Base-by-base conservation (phyloP, 805 yeast genomes). In the Millerozyma acaciae region DNA sequence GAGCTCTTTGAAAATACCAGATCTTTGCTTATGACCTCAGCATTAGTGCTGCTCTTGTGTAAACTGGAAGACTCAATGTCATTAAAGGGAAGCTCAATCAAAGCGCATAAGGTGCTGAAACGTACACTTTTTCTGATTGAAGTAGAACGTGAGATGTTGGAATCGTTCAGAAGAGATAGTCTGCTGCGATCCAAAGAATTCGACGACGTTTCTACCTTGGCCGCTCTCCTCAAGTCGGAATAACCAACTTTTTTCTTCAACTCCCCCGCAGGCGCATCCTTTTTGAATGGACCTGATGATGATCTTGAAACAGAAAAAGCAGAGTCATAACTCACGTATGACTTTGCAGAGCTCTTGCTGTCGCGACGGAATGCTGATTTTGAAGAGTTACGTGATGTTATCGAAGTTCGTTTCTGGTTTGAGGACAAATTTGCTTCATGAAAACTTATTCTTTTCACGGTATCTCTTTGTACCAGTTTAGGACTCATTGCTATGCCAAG, bases 241-340 rank as follows among this genome's bases (percentile, higher is more conserved):
- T 67, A 58, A 0, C 75, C 78, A 6, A 55, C 55, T 48, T 78
- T 79, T 53, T 78, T 79, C 41, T 72, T 59, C 35, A 66, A 47
- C 9, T 44, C 43, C 4, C 45, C 55, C 16, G 38, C 41, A 26
- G 37, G 37, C 2, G 21, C 25, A 4, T 43, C 53, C 9, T 39
- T 40, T 6, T 34, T 32, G 2, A 34, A 27, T 5, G 47, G 39
- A 21, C 39, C 33, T n/a, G 40, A 30, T 3, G 56, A 42, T 4
- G 20, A 44, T 30, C 44, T 47, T 9, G 57, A 42, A 12, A 53
- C 38, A 6, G 81, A 74, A 26, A 71, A 57, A 1, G 70, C 73
- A 1, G 84, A 77, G 48, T 78, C 83, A 40, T 78, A 79, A 24
- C 81, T 74, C 30, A 77, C 43, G 44, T 76, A 78, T 1, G 84